Evolutionary conservation across 2,329 filamentous ascomycete genomes (phyloP), one percentile per base, ranked within the genome.

Genomic region (Lachnellula suecica): DNA sequence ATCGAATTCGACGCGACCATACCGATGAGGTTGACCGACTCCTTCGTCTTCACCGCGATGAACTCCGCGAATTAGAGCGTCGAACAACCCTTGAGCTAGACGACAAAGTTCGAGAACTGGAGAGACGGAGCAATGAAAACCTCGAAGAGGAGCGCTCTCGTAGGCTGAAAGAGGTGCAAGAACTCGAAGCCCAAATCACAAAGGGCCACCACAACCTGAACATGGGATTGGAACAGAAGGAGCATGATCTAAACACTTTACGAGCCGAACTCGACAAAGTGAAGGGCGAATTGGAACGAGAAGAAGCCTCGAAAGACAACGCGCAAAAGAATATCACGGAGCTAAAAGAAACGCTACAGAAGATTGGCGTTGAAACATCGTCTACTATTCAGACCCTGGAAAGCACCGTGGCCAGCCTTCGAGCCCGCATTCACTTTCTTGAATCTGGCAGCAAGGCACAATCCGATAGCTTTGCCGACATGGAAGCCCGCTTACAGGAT

Each of bases 401-500:
- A 60, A 85, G 84, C 31, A 84, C 88, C 22, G 85, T 89, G 58
- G 84, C 86, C 57, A 87, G 87, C 3, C 79, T 96, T 58, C 83
- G 86, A 60, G 89, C 89, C 2, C 89, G 93, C 62, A 88, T 96
- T 52, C 86, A 92, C 59, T 96, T 95, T 66, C 81, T 97, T 17
- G 91, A 97, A 68, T 94, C 90, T 0, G 91, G 91, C 64, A 91
- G 84, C 69, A 89, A 96, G 70, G 88, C 91, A 13, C 91, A 97
- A 63, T 94, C 91, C 1, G 83, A 93, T 63, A 85, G 89, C 10
- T 96, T 93, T 70, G 84, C 89, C 37, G 84, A 83, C 51, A 89
- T 96, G 74, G 88, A 96, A 65, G 79, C 86, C 40, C 81, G 87
- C 47, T 84, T 96, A 65, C 87, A 90, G 65, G 87, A 94, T 43